A percentile compares a stretch with the other conserved stretches of the same genome.
phyloP scores from a whole-genome alignment of 148 eudicot genomes.

The Fagopyrum tataricum region DNA sequence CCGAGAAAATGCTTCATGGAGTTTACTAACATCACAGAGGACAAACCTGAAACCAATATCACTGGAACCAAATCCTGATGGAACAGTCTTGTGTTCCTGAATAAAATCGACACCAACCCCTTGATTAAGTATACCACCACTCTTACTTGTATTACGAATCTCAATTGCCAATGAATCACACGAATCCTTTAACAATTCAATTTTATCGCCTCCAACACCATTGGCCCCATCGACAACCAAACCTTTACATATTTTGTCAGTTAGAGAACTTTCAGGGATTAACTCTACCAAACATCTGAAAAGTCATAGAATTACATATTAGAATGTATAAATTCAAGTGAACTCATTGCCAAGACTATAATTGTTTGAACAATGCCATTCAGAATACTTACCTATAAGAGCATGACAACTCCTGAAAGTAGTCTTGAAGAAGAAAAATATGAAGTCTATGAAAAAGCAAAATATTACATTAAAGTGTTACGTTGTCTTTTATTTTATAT shows the following conservation, averaged over 20 bases:
- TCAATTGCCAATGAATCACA: slow-evolving; percentile 53
- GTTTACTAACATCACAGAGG: slow-evolving; percentile 1
- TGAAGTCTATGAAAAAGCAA: too few species aligned
- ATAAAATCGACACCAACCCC: slow-evolving; percentile 96
- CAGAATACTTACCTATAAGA: slow-evolving; percentile 56
- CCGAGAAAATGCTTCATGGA: background rate
- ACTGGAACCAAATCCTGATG: slow-evolving; percentile 58
- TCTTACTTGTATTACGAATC: slow-evolving; percentile 63
- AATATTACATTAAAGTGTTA: too few species aligned
- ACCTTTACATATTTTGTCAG: slow-evolving; percentile 25
- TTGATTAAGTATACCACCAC: slow-evolving; percentile 63
- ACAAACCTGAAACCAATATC: slow-evolving; percentile 64
- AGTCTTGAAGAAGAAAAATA: too few species aligned
- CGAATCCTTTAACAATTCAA: slow-evolving; percentile 42
- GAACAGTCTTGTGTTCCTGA: slow-evolving; percentile 74
- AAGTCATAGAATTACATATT: slow-evolving; percentile 9
- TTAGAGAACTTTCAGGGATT: slow-evolving; percentile 36
- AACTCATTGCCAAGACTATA: slow-evolving; percentile 2
- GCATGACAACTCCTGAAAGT: slow-evolving; percentile 57
- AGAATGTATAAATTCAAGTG: background rate
- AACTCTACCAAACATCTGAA: slow-evolving; percentile 70
- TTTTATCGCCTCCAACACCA: slow-evolving; percentile 94
- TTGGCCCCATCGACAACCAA: slow-evolving; percentile 86
- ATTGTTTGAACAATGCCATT: background rate
- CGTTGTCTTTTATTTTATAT: too few species aligned